Base-by-base conservation (phyloP, 2,329 filamentous ascomycete species). In the Arthrobotrys sinensis region DNA sequence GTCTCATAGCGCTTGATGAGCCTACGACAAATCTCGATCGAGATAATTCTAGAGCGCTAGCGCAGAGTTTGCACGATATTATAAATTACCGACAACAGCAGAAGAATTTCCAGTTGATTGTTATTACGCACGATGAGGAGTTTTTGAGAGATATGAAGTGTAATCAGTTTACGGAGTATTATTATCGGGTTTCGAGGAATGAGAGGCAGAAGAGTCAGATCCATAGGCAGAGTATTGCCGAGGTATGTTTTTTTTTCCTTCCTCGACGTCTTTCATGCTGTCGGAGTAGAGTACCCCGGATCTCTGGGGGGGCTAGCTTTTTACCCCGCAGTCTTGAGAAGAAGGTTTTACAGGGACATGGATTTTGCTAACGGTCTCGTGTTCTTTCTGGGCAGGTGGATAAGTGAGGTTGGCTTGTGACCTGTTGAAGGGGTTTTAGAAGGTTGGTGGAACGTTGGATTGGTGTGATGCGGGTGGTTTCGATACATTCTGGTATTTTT, bases 81-180 rank as follows among this genome's bases (percentile, higher is more conserved):
- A 98, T 99, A 85, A 89, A 91, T 82, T 86, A 91, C 14, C 90
- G 96, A 6, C 90, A 92, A 83, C 90, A 91, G 79, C 96, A 99
- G 87, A 89, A 90, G 70, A 99, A 99, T 84, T 97, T 99, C 85
- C 96, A 99, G 86, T 89, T 99, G 70, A 96, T 99, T 83, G 93
- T 99, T 82, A 99, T 99, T 84, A 99, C 96, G 3, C 96, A 99
- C 87, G 96, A 99, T 85, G 96, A 98, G 85, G 93, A 97, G 82
- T 99, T 99, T 82, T 83, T 99, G 83, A 89, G 92, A 68, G 90
- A 94, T 83, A 99, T 99, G 96, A 91, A 94, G 81, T 97, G 94
- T 84, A 91, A 90, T 24, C 95, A 99, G 81, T 98, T 97, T 83
- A 93, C 92, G 80, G 96, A 98, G 84, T 90, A 91, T 80, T 99